These are phyloP conservation scores for Penicillium sp. DNA, from an alignment of 2,329 filamentous ascomycete species.

Conservation along the genomic window DNA sequence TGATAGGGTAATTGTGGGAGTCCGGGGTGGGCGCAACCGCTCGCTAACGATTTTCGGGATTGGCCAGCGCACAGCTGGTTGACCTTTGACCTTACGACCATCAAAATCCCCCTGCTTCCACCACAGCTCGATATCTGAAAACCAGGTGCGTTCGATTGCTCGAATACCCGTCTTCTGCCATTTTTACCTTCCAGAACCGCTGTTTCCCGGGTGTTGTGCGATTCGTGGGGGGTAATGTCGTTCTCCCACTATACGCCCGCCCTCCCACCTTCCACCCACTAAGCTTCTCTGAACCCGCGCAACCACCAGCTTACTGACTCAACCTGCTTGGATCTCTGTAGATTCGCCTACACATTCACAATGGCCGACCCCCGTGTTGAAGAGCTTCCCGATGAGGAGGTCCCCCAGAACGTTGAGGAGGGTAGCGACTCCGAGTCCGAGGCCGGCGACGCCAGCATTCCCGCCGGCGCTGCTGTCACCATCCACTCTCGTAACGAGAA, in stretches of 20 bases:
- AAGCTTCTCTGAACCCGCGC: constrained; percentile 1
- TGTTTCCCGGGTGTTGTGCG: constrained; percentile 26
- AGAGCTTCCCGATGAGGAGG: constrained; percentile 85
- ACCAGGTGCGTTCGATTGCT: constrained; percentile 34
- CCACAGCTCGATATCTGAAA: constrained; percentile 32
- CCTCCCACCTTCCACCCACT: constrained; percentile 14
- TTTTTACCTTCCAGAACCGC: constrained; percentile 20
- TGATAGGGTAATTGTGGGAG: constrained; percentile 30
- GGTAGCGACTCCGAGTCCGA: constrained; percentile 52
- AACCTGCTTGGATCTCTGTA: constrained; percentile 13
- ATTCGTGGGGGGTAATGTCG: constrained; percentile 19
- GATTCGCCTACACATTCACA: constrained; percentile 41
- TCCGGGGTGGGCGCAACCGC: constrained; percentile 33
- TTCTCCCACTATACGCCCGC: constrained; percentile 18
- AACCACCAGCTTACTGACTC: constrained; percentile 12
- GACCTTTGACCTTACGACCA: constrained; percentile 34
- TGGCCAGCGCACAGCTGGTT: constrained; percentile 39
- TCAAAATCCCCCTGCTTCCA: constrained; percentile 37
- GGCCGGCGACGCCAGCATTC: constrained; percentile 57
- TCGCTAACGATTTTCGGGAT: constrained; percentile 45
- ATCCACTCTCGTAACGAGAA: constrained; percentile 99
- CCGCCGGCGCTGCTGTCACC: constrained; percentile 80
- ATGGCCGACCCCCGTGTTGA: constrained; percentile 99
- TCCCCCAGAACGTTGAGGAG: constrained; percentile 77
- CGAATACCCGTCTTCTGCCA: constrained; percentile 18